Evolutionary conservation across 2,329 filamentous ascomycete species (phyloP).

Genomic region (Aspergillus piperis): DNA sequence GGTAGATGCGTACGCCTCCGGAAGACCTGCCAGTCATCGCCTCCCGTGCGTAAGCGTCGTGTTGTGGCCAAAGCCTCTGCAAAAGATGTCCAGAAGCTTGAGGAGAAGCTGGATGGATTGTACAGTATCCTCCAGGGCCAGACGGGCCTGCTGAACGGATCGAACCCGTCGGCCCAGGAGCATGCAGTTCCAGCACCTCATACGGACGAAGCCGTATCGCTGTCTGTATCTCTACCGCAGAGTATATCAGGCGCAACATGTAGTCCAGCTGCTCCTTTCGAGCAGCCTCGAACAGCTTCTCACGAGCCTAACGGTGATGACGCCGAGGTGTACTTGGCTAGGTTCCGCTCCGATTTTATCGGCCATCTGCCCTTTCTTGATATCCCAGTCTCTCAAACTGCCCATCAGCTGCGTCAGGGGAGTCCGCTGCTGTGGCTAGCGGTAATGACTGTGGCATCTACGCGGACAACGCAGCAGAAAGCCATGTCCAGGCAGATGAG

Average conservation of each 20-base stretch:
- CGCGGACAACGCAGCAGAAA: background rate
- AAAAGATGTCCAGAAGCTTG: background rate
- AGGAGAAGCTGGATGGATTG: slow-evolving; percentile 7
- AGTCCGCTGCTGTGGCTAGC: slow-evolving; percentile 4
- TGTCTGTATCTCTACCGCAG: background rate
- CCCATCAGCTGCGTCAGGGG: background rate
- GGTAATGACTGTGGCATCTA: slow-evolving; percentile 6
- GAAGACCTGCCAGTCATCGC: slow-evolving; percentile 3
- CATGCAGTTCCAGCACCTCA: background rate
- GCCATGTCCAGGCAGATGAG: slow-evolving; percentile 1
- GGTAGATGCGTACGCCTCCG: background rate
- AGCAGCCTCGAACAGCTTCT: background rate
- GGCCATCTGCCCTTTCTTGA: background rate
- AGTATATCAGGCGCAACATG: background rate
- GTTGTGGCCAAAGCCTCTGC: background rate
- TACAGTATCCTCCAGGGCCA: background rate
- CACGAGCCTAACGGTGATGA: background rate
- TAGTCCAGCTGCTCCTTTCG: background rate
- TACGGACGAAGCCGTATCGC: background rate
- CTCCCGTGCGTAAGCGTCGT: background rate
- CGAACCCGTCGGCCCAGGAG: background rate
- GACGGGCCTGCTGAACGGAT: background rate
- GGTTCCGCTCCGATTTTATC: background rate
- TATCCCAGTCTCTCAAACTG: background rate
- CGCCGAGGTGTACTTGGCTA: background rate